Base-by-base conservation (phyloP, 768 basidiomycete species). In the Pseudohyphozyma bogoriensis region DNA sequence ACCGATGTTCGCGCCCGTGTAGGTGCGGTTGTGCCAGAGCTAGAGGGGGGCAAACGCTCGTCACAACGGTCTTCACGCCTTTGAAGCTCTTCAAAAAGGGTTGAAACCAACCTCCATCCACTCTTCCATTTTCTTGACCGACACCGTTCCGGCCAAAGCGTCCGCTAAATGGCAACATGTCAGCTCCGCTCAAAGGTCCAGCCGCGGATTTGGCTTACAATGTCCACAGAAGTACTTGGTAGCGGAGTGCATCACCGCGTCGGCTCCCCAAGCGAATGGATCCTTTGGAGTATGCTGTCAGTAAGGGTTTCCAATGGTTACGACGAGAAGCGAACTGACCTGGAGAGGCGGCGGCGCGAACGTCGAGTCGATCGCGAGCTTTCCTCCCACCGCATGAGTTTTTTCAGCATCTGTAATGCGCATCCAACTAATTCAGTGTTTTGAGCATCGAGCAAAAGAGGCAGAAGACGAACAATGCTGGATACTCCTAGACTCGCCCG, bases 221-320 rank as follows among this genome's bases (percentile, higher is more conserved):
- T 24, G 22, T n/a, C 12, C 42, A n/a, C n/a, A n/a, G 20, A 44
- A n/a, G 22, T 44, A 49, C 63, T 28, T 61, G 71, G 37, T 71
- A 82, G 83, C 84, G 65, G 83, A 83, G 72, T 84, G 82, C 67
- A 84, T 72, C 37, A 84, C 70, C 40, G 82, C 76, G 72, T 92
- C 89, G 26, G 86, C 84, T 32, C 87, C 89, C 72, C 83, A 85
- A 69, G 83, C 82, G 76, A 92, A 89, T 4, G 90, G 89, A 68
- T 88, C 86, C 68, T 88, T 86, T 42, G n/a, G 42, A 3, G 9
- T n/a, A 24, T 6, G 42, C 4, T 22, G 3, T 9, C 22, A 44
- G 42, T n/a, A 8, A 44, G 42, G 8, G 26, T 4, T 24, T 44
- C 18, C 16, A 42, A 44, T 4, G 2, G 42, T 22, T 20, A 15